Evolutionary conservation across 139 green algal genomes (phyloP).

Genomic region (Chlamydomonas sp.): DNA sequence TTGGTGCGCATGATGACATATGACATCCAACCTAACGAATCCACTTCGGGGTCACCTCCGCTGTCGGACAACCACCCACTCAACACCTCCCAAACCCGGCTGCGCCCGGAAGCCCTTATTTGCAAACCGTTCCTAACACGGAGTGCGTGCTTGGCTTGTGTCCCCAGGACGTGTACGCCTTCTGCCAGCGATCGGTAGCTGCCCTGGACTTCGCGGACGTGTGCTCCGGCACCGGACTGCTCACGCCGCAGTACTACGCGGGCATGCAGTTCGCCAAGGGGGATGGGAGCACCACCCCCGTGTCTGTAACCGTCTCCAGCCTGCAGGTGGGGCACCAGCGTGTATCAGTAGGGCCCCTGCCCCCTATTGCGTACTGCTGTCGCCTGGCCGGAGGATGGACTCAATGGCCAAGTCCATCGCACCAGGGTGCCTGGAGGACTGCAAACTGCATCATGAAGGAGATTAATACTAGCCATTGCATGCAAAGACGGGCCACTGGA

Average conservation of each 20-base stretch:
- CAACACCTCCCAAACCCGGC: too few species aligned
- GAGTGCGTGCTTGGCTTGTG: background rate
- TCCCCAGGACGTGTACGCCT: slow-evolving; percentile 20
- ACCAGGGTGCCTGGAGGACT: too few species aligned
- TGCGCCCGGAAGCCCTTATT: background rate
- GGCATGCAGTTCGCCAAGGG: slow-evolving; percentile 17
- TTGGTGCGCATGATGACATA: too few species aligned
- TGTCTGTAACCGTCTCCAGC: background rate
- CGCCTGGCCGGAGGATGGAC: background rate
- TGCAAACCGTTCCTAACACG: background rate
- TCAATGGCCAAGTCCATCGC: too few species aligned
- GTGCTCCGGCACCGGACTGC: slow-evolving; percentile 19
- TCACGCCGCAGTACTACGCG: slow-evolving; percentile 40
- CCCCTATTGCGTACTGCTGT: background rate
- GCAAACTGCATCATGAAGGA: background rate
- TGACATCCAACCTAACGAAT: too few species aligned
- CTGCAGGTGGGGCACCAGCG: slow-evolving; percentile 6
- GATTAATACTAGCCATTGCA: background rate
- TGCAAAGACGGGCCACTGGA: background rate
- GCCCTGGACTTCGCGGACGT: slow-evolving; percentile 9
- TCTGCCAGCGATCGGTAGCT: slow-evolving; percentile 39
- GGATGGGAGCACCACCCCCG: background rate
- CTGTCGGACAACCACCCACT: too few species aligned
- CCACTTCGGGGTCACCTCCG: too few species aligned
- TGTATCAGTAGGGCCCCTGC: background rate